Conservation (phyloP, 2,329 filamentous ascomycete species). For the Rhynchosporium secalis region DNA sequence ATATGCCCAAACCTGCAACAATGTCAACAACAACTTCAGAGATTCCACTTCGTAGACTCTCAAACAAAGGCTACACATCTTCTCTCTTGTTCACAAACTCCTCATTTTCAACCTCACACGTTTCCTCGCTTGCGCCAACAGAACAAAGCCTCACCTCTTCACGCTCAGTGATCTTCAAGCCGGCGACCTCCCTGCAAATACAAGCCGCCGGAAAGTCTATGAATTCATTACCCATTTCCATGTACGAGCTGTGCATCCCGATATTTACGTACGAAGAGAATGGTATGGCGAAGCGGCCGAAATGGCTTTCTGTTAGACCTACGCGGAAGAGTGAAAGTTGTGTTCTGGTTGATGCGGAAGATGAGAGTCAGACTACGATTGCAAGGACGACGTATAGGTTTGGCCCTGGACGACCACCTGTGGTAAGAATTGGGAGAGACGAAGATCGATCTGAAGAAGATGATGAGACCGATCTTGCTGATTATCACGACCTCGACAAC, state of each 20-base stretch:
- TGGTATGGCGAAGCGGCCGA: conserved; percentile 33
- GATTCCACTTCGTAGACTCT: conserved; percentile 15
- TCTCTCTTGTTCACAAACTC: conserved; percentile 3
- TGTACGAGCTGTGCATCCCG: conserved; percentile 44
- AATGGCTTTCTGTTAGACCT: conserved; percentile 54
- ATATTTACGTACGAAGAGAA: conserved; percentile 40
- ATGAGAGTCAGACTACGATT: conserved; percentile 42
- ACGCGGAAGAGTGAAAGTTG: conserved; percentile 49
- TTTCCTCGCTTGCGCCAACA: conserved; percentile 12
- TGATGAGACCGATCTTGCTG: conserved; percentile 37
- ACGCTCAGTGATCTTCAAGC: conserved; percentile 40
- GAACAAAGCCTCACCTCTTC: conserved; percentile 10
- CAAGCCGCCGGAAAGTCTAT: conserved; percentile 48
- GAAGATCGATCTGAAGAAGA: conserved; percentile 29
- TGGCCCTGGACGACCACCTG: conserved; percentile 54
- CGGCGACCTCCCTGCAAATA: conserved; percentile 51
- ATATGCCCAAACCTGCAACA: background rate
- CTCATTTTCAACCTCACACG: conserved; percentile 1
- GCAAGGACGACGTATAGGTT: conserved; percentile 57
- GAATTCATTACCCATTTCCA: conserved; percentile 46
- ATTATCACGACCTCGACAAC: background rate
- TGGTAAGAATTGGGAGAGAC: conserved; percentile 40
- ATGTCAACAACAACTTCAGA: conserved; percentile 7
- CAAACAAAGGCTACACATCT: background rate
- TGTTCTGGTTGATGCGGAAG: conserved; percentile 48